Conservation (phyloP, 75 land plant species). For the Selaginella tamariscina region DNA sequence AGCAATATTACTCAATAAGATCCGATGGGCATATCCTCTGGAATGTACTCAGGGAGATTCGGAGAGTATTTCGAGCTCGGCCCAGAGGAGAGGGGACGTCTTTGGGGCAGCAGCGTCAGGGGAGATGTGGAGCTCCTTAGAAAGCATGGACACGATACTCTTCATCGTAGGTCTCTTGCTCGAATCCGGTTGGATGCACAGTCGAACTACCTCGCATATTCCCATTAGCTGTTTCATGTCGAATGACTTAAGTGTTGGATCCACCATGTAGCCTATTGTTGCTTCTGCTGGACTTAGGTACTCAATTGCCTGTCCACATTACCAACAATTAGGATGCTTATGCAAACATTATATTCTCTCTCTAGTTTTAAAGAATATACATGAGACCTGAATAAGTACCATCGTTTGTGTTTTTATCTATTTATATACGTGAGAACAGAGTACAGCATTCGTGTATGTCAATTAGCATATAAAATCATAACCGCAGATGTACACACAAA, state of each 20-base stretch:
- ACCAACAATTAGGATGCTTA: too few relatives aligned
- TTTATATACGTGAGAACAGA: too few relatives aligned
- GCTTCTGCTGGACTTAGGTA: conserved; percentile 51
- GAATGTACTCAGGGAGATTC: too few relatives aligned
- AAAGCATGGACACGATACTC: conserved; percentile 37
- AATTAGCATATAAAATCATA: too few relatives aligned
- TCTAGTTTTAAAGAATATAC: too few relatives aligned
- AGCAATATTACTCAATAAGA: too few relatives aligned
- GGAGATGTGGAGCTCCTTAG: conserved; percentile 35
- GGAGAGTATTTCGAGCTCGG: conserved; percentile 35
- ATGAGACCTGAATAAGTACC: too few relatives aligned
- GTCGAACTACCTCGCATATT: conserved; percentile 49
- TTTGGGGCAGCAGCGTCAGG: conserved; percentile 41
- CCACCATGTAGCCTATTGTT: conserved; percentile 54
- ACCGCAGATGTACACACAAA: too few relatives aligned
- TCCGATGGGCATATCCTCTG: too few relatives aligned
- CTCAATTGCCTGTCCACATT: conserved; percentile 58
- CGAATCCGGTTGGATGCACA: conserved; percentile 41
- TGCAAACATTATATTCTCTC: too few relatives aligned
- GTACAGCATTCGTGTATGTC: too few relatives aligned
- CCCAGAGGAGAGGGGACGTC: conserved; percentile 67
- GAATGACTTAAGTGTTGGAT: conserved; percentile 57
- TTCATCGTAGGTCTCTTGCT: conserved; percentile 49
- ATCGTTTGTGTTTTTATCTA: too few relatives aligned
- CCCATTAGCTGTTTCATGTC: conserved; percentile 43